Base-by-base conservation (phyloP, 1,284 basidiomycete species). In the Wolfiporia cocos region DNA sequence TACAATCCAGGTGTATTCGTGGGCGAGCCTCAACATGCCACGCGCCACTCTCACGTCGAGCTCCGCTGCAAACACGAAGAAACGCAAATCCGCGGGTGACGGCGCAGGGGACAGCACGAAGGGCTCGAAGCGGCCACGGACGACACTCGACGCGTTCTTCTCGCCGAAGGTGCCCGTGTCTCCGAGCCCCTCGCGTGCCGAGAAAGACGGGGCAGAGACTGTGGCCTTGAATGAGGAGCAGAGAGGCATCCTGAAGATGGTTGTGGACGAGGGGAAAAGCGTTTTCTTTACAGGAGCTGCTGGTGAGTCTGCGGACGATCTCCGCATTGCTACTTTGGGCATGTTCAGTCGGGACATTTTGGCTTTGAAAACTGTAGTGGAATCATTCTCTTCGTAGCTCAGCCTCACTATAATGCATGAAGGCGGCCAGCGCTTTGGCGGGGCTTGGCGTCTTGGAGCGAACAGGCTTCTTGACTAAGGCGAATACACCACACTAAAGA, bases 201-300 rank as follows among this genome's bases (percentile, higher is more conserved):
- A 56, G 24, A 62, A 64, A 23, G 55, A 50, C 0, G 52, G 43
- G 1, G 34, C 43, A 11, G 57, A 63, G 6, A 50, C 61, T 34
- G 67, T 71, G 1, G 50, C 60, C 11, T 61, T 75, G 26, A 74
- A 71, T 34, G 58, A 62, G 3, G 71, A 76, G 33, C 73, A 76
- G 45, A 57, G 49, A 5, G 46, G 41, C 4, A 65, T 76, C 1
- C 46, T 76, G 9, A 55, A 55, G 24, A 67, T 73, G 61, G 73
- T 73, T 1, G 63, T 75, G 3, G 64, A 73, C 12, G 66, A 70
- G 33, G 69, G 63, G 18, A 67, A 70, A 57, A 75, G 56, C 31
- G 64, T 75, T 0, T 76, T 75, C 54, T 75, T 76, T 41, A 75
- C 73, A 0, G 73, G 74, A 3, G 67, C 73, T 11, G 74, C 73